Base-by-base conservation (phyloP, 2,329 filamentous ascomycete species). In the Aspergillus vadensis region DNA sequence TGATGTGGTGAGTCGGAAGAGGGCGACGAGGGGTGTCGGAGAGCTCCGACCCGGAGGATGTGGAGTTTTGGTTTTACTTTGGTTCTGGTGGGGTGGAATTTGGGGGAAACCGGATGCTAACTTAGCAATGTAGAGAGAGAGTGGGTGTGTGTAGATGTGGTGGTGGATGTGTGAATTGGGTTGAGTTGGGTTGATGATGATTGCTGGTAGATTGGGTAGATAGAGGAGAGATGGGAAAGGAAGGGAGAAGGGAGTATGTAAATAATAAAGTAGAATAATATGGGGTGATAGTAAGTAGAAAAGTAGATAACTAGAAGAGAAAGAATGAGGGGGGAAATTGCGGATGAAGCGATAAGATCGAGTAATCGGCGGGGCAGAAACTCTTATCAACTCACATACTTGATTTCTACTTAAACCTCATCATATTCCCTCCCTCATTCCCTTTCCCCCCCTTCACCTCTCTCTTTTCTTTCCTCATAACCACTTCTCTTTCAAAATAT, bases 321-420 rank as follows among this genome's bases (percentile, higher is more conserved):
- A 48, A 12, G 30, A 48, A 27, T n/a, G 23, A 19, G 21, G 36
- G 55, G 21, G 10, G 27, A 30, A 30, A 30, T 30, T 30, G 27
- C 27, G 27, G 36, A 64, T 63, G 60, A 66, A 62, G 58, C 50
- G 58, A 65, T 63, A 38, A 43, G 58, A 67, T 67, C 63, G 63
- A 67, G 65, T 67, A 65, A 65, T 59, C 53, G 58, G 52, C 49
- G 60, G 57, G 47, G 38, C 27, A 39, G 32, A 36, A 36, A 15
- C 48, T 30, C 44, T 48, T 41, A 53, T 36, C 53, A 32, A 15
- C 39, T 54, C 17, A 7, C 23, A 5, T 15, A 5, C 10, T 41
- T 27, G 10, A 17, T 10, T 10, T 36, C 50, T 8, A 54, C 47
- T 56, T 60, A 50, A 50, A 44, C 17, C 41, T 23, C 41, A 21